These are phyloP conservation scores for Apiospora koreana DNA, from an alignment of 2,329 filamentous ascomycete species.

Conservation along the genomic window DNA sequence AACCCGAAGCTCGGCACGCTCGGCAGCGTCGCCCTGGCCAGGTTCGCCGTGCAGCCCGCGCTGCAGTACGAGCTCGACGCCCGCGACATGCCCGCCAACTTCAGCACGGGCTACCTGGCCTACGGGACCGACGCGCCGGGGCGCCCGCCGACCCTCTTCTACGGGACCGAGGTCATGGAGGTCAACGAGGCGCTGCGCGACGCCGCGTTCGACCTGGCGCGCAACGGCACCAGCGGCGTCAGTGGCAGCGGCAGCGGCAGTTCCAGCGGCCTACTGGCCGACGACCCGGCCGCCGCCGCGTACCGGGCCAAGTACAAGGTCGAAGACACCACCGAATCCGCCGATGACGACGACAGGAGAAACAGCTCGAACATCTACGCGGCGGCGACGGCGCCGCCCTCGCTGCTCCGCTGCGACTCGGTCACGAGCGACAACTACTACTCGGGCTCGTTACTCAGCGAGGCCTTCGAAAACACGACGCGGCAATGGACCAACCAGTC, in stretches of 20 bases:
- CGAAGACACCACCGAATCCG: slow-evolving; percentile 30
- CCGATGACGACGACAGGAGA: neutral
- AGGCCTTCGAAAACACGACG: slow-evolving; percentile 59
- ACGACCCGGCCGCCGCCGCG: slow-evolving; percentile 46
- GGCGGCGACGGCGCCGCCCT: slow-evolving; percentile 48
- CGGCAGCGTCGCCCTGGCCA: slow-evolving; percentile 66
- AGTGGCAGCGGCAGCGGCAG: neutral
- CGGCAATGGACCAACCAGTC: slow-evolving; percentile 65
- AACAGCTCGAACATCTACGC: slow-evolving; percentile 28
- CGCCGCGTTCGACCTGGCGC: slow-evolving; percentile 50
- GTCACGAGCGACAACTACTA: slow-evolving; percentile 75
- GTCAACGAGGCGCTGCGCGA: slow-evolving; percentile 60
- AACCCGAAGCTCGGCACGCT: slow-evolving; percentile 69
- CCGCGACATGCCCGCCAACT: slow-evolving; percentile 66
- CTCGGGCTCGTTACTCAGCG: slow-evolving; percentile 59
- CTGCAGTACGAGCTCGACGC: slow-evolving; percentile 76
- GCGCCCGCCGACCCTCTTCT: slow-evolving; percentile 59
- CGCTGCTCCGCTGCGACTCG: slow-evolving; percentile 64
- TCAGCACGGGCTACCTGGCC: slow-evolving; percentile 68
- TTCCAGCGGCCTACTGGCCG: slow-evolving; percentile 44
- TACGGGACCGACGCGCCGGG: slow-evolving; percentile 57
- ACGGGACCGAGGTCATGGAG: slow-evolving; percentile 72
- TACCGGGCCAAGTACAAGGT: slow-evolving; percentile 58
- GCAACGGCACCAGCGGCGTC: slow-evolving; percentile 23
- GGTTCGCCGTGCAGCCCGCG: slow-evolving; percentile 72